Evolutionary conservation across 2,329 filamentous ascomycete genomes (phyloP).

Genomic region (Trichothecium sympodiale): DNA sequence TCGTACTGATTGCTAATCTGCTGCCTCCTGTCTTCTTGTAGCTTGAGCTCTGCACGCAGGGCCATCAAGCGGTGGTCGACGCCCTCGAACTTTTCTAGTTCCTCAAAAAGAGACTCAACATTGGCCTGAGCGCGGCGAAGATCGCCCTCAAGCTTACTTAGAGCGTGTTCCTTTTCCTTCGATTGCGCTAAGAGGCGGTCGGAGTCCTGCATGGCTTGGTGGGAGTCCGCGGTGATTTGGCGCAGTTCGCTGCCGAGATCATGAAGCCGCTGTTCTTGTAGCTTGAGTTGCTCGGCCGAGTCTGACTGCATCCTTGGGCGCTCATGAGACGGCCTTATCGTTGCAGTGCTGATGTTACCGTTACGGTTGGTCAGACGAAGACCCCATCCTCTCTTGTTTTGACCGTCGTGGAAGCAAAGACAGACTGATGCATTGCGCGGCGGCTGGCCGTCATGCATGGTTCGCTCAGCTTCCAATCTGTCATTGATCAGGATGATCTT

Average conservation of each 20-base stretch:
- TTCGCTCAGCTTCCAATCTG: conserved; percentile 51
- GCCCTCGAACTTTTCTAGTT: conserved; percentile 56
- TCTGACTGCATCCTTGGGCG: conserved; percentile 72
- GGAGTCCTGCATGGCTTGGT: conserved; percentile 30
- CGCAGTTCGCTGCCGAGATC: conserved; percentile 44
- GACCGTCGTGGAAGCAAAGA: conserved; percentile 55
- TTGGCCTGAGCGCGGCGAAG: conserved; percentile 50
- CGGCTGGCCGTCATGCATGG: conserved; percentile 53
- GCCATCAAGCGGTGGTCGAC: conserved; percentile 55
- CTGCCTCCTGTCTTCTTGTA: conserved; percentile 35
- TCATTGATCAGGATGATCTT: conserved; percentile 69
- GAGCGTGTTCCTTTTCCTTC: conserved; percentile 28
- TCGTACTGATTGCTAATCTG: conserved; percentile 46
- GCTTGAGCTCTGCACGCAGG: conserved; percentile 45
- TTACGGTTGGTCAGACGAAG: conserved; percentile 40
- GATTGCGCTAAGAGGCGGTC: conserved; percentile 22
- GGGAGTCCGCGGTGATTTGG: conserved; percentile 37
- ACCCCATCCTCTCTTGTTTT: conserved; percentile 41
- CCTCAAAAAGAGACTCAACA: conserved; percentile 38
- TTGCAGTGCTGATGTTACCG: conserved; percentile 29
- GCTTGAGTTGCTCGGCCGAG: conserved; percentile 50
- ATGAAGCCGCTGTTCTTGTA: conserved; percentile 36
- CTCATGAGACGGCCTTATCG: conserved; percentile 34
- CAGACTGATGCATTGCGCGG: conserved; percentile 64
- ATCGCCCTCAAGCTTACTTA: conserved; percentile 34